phyloP scores from a whole-genome alignment of 1,139 yeast species.

The Blastobotrys niveus region DNA sequence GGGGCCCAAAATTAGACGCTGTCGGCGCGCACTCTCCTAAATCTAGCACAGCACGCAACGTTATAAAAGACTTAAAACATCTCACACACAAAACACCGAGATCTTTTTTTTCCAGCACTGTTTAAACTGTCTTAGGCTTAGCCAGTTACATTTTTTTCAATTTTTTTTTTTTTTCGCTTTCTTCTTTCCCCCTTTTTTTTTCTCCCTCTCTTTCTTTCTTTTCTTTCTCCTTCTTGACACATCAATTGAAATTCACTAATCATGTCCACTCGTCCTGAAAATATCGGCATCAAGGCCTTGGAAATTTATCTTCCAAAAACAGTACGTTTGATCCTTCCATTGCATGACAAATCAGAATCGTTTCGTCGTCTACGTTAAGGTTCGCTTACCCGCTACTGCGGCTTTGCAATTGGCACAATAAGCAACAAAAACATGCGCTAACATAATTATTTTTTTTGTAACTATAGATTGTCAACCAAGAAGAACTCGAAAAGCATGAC shows the following conservation, averaged over 20 bases:
- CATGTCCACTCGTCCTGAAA: conserved; percentile 45
- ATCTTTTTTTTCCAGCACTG: too few species aligned
- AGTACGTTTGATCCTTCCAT: conserved; percentile 33
- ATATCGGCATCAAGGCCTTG: conserved; percentile 94
- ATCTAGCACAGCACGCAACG: too few species aligned
- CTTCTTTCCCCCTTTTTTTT: background rate
- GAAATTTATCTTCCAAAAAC: conserved; percentile 83
- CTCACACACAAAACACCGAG: background rate
- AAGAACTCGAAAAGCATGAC: conserved; percentile 78
- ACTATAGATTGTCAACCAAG: conserved; percentile 61
- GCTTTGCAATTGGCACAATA: too few species aligned
- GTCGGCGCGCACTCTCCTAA: too few species aligned
- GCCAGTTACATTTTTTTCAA: background rate
- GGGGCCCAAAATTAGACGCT: too few species aligned
- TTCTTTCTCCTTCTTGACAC: background rate
- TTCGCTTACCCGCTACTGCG: too few species aligned
- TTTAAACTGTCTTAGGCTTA: too few species aligned
- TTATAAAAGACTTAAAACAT: background rate
- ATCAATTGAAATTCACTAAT: background rate
- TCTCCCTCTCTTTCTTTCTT: background rate
- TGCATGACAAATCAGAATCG: too few species aligned
- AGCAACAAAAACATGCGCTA: too few species aligned
- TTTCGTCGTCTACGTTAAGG: too few species aligned
- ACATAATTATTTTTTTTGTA: too few species aligned
- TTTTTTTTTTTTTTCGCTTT: background rate